Conservation (phyloP, 2,329 filamentous ascomycete species). For the Trichoderma sp. region DNA sequence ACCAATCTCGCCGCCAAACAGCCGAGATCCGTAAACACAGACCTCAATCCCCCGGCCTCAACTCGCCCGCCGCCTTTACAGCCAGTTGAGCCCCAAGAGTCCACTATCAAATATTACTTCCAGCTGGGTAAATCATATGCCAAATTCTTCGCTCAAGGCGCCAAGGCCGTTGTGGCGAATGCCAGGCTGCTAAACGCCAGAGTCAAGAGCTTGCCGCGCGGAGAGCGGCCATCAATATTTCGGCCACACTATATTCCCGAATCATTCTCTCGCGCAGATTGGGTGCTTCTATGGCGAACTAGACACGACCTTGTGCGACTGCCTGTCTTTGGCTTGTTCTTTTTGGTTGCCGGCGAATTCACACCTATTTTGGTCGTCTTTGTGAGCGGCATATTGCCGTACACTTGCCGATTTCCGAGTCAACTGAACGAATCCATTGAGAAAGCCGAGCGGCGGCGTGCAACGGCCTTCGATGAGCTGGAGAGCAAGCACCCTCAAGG, state of each 20-base stretch:
- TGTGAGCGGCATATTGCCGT: conserved; percentile 68
- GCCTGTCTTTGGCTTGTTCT: conserved; percentile 71
- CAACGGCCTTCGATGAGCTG: conserved; percentile 45
- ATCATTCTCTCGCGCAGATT: conserved; percentile 59
- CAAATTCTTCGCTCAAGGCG: conserved; percentile 81
- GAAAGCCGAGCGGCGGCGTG: conserved; percentile 52
- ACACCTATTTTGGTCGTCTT: conserved; percentile 75
- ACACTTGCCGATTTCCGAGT: conserved; percentile 75
- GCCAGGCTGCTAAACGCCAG: conserved; percentile 48
- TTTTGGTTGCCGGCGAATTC: conserved; percentile 80
- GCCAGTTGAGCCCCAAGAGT: conserved; percentile 52
- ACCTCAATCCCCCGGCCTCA: conserved; percentile 67
- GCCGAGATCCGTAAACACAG: conserved; percentile 31
- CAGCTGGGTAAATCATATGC: conserved; percentile 71
- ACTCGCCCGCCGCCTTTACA: conserved; percentile 70
- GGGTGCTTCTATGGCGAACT: conserved; percentile 66
- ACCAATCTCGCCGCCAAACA: conserved; percentile 26
- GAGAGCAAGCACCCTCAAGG: conserved; percentile 35
- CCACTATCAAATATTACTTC: conserved; percentile 48
- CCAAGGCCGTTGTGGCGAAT: conserved; percentile 72
- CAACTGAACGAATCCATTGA: conserved; percentile 62
- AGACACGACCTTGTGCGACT: conserved; percentile 72
- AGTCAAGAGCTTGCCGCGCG: conserved; percentile 44
- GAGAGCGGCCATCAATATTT: conserved; percentile 49
- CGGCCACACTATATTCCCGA: conserved; percentile 33